These are phyloP conservation scores for Cucumis sativus DNA, from an alignment of 306 rosid genomes.

Conservation along the genomic window Cucumber_9930_V3 NC_026655.2:9899501-9900000, in stretches of 20 bases:
- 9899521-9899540: constrained; percentile 70
- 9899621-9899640: not conserved
- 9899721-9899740: too few species aligned
- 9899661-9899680: not conserved
- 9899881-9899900: not conserved
- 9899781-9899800: too few species aligned
- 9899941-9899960: not conserved
- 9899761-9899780: too few species aligned
- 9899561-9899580: constrained; percentile 20
- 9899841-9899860: not conserved
- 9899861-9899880: not conserved
- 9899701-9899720: not conserved
- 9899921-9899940: not conserved
- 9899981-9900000: not conserved
- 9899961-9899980: not conserved
- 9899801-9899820: too few species aligned
- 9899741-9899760: too few species aligned
- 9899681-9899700: not conserved
- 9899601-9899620: not conserved
- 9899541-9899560: constrained; percentile 71
- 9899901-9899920: not conserved
- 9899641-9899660: not conserved
- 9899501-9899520: constrained; percentile 74
- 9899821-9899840: too few species aligned
- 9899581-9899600: constrained; percentile 1